Evolutionary conservation across 108 stramenopile species (phyloP), one percentile per base, ranked within the genome.

Genomic region (Aurantiochytrium sp.): DNA sequence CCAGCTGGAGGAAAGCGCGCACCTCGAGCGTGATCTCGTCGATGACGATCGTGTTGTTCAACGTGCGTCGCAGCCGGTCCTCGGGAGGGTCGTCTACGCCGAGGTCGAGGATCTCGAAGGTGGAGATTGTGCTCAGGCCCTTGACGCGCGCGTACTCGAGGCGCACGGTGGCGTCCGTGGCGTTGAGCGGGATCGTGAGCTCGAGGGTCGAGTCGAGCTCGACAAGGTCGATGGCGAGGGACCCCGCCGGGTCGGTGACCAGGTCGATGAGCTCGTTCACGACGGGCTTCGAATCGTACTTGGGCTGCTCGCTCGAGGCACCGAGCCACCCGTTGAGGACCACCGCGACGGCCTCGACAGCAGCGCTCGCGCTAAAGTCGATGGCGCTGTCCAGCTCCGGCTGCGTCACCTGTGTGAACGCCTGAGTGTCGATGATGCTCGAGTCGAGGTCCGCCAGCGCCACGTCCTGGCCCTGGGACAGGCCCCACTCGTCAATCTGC

Each of bases 251-350:
- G n/a, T 81, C 73, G 8, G 73, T 81, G 45, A 81, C 42, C 10
- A 48, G 73, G 32, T 81, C 73, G 0, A 81, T 30, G 4, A 81
- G 45, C 73, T 81, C 73, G 24, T 81, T 81, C 42, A 81, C 73
- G 21, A 81, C 73, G 30, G 45, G 73, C 15, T 42, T 37, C 6
- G 42, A 17, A 6, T 37, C 42, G 39, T 81, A 81, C 12, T 48
- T 15, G 10, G 39, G 42, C 42, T 41, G 39, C 15, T 81, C 42
- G 45, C 73, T 81, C 2, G 73, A 6, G 30, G 73, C 45, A 22
- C 73, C 73, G 6, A 81, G 45, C 73, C 73, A 81, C 8, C 73
- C 73, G 32, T 81, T 81, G 19, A 81, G 73, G 10, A 12, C 4
- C 1, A 48, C 73, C 21, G 73, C 21, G 10, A 48, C 73, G 30